Evolutionary conservation across 331 rosid species (phyloP).

Genomic region (Stylosanthes scabra): DNA sequence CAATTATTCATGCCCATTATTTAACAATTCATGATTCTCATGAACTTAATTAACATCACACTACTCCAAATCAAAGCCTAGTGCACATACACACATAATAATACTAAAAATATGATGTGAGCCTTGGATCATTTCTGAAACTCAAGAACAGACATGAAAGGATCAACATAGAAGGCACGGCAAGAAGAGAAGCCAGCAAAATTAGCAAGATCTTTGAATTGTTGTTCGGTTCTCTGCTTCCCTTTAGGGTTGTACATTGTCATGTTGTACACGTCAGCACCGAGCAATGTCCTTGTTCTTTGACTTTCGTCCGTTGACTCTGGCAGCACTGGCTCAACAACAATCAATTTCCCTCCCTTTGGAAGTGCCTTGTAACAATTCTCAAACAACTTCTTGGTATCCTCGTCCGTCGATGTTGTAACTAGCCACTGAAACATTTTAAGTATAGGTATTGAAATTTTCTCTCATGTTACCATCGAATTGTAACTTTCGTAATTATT

Average conservation of each 20-base stretch:
- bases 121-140: neutral
- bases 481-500: no score
- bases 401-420: neutral
- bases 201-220: neutral
- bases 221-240: constrained; percentile 21
- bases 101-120: no score
- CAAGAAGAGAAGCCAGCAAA: constrained; percentile 4
- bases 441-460: neutral
- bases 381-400: neutral
- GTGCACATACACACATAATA: no score
- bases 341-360: neutral
- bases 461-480: neutral
- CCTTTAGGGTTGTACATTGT: constrained; percentile 17
- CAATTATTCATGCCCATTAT: constrained; percentile 1
- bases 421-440: constrained; percentile 17
- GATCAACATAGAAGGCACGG: constrained; percentile 8
- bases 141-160: neutral
- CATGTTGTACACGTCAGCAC: constrained; percentile 11
- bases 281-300: constrained; percentile 10
- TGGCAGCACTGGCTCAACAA: neutral
- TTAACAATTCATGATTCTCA: neutral
- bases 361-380: constrained; percentile 25
- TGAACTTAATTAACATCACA: neutral
- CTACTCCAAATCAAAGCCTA: neutral
- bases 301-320: constrained; percentile 11